Conservation (phyloP, 495 filamentous ascomycete species). For the Penicillium steckii region DNA sequence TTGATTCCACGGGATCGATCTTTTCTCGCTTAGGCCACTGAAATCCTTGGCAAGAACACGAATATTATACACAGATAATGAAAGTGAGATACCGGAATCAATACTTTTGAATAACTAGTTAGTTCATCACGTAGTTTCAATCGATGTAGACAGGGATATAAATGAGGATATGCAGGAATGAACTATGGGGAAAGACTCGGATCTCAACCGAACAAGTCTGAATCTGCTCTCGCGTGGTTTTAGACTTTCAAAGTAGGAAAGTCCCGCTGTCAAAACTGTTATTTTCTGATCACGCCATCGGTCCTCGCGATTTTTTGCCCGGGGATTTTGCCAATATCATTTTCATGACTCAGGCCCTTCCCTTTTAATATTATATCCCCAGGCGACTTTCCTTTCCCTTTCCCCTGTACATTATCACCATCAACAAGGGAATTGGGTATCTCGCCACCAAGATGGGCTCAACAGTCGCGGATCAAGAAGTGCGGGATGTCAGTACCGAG, state of each 20-base stretch:
- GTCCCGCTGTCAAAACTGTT: not conserved
- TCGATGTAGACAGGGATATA: too few relatives aligned
- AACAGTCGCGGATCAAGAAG: not conserved
- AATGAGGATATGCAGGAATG: too few relatives aligned
- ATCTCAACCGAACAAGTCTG: not conserved
- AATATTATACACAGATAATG: not conserved
- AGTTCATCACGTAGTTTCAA: too few relatives aligned
- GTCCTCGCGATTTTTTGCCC: not conserved
- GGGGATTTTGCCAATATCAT: not conserved
- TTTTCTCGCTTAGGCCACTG: not conserved
- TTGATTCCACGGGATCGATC: constrained; percentile 1
- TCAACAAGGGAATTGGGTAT: not conserved
- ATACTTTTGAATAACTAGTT: not conserved
- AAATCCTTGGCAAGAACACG: not conserved
- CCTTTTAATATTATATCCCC: not conserved
- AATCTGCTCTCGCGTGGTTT: constrained; percentile 1
- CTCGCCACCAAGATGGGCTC: not conserved
- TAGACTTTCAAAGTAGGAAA: not conserved
- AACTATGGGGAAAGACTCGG: not conserved
- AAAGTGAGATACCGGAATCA: not conserved
- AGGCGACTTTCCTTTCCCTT: not conserved
- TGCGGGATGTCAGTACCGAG: not conserved
- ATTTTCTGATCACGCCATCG: not conserved
- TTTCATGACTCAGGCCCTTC: not conserved
- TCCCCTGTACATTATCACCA: not conserved